phyloP scores from a whole-genome alignment of 2,329 filamentous ascomycete genomes.

The Trichophyton simii region DNA sequence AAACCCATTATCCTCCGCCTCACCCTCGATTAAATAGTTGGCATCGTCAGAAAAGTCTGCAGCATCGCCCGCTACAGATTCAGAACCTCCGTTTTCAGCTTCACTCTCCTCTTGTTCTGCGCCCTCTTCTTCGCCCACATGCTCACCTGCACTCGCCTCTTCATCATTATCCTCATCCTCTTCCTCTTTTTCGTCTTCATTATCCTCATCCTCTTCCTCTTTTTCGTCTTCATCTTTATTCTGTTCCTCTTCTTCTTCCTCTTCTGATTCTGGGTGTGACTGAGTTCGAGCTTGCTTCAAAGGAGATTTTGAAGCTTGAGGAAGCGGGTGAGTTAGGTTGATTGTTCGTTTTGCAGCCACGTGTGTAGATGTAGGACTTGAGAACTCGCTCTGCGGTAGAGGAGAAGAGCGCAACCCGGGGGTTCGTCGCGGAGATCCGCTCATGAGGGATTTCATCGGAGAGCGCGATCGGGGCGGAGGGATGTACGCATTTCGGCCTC shows the following conservation, averaged over 20 bases:
- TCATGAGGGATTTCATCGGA: constrained; percentile 33
- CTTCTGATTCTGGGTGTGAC: constrained; percentile 22
- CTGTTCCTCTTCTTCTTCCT: constrained; percentile 18
- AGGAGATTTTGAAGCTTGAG: constrained; percentile 22
- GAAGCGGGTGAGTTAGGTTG: constrained; percentile 14
- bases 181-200: constrained; percentile 16
- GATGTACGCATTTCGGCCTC: constrained; percentile 24
- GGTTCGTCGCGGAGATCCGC: constrained; percentile 32
- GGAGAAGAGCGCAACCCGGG: constrained; percentile 33
- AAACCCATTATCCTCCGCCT: constrained; percentile 20
- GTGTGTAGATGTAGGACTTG: constrained; percentile 26
- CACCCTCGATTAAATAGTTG: constrained; percentile 18
- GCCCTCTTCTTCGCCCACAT: not conserved
- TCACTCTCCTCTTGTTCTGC: constrained; percentile 6
- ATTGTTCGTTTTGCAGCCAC: constrained; percentile 17
- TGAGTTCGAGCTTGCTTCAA: constrained; percentile 24
- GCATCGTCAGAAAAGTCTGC: constrained; percentile 28
- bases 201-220: constrained; percentile 13
- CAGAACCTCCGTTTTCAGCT: constrained; percentile 7
- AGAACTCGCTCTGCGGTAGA: constrained; percentile 25
- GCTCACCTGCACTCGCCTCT: not conserved
- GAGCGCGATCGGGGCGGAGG: constrained; percentile 33
- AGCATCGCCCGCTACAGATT: constrained; percentile 16
- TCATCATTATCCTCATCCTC: constrained; percentile 8
- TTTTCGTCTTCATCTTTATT: constrained; percentile 14